Conservation (phyloP, 2,329 filamentous ascomycete genomes). For the Kalaharituber pfeilii region DNA sequence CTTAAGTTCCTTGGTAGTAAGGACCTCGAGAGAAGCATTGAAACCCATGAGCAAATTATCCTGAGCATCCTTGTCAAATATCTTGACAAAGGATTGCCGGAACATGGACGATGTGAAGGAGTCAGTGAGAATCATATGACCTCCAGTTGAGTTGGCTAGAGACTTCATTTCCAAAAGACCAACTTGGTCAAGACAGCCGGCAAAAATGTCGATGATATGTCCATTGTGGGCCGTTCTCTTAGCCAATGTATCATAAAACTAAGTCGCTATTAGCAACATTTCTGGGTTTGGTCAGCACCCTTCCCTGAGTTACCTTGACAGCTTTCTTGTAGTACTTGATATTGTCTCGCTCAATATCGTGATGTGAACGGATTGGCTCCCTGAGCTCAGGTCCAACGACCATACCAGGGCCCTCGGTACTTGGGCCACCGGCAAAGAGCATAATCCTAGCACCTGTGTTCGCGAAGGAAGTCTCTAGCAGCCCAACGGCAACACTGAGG, state of each 20-base stretch:
- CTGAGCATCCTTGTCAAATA: conserved; percentile 91
- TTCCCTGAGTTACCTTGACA: conserved; percentile 40
- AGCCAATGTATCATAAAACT: conserved; percentile 89
- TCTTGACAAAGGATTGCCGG: conserved; percentile 90
- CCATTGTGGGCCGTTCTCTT: conserved; percentile 93
- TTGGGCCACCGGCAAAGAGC: conserved; percentile 87
- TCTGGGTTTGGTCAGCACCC: conserved; percentile 14
- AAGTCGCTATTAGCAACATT: conserved; percentile 22
- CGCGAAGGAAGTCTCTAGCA: conserved; percentile 88
- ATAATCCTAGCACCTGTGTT: conserved; percentile 91
- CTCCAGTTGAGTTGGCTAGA: conserved; percentile 84
- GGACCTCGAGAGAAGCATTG: conserved; percentile 84
- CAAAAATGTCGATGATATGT: conserved; percentile 94
- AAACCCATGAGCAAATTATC: conserved; percentile 97
- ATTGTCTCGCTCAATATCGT: conserved; percentile 96
- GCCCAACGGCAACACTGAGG: conserved; percentile 80
- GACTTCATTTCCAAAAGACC: conserved; percentile 97
- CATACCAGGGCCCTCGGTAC: conserved; percentile 90
- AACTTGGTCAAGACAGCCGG: conserved; percentile 91
- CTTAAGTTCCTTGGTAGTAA: conserved; percentile 96
- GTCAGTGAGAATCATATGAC: conserved; percentile 95
- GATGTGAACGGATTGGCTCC: conserved; percentile 92
- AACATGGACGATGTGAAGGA: conserved; percentile 99
- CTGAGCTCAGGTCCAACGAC: conserved; percentile 90
- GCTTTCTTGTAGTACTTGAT: conserved; percentile 99